Evolutionary conservation across 495 filamentous ascomycete genomes (phyloP), one percentile per base, ranked within the genome.

Genomic region (Tuber brumale): DNA sequence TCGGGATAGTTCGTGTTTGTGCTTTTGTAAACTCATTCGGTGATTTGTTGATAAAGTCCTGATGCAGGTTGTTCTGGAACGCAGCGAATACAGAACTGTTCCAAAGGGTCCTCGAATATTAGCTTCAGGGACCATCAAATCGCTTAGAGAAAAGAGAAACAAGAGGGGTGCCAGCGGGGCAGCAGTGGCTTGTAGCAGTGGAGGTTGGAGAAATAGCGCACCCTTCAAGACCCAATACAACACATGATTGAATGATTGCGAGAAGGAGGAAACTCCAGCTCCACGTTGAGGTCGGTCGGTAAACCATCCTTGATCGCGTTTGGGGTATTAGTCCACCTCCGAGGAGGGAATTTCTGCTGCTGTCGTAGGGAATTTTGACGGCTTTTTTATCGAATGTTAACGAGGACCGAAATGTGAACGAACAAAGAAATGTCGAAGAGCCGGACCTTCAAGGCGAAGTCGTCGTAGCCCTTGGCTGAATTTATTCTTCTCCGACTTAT

Each of bases 191-290:
- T 44, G 42, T 44, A 41, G 74, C 48, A 69, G 46, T 23, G n/a
- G 57, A 73, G 71, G 72, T 48, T 61, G 42, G 73, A 69, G 43
- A 69, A 57, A 27, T 44, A 71, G 87, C 94, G 83, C 89, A 97
- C 93, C 90, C 88, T 88, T 99, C 94, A 70, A 97, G 90, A 8
- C 88, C 91, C 75, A 98, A 87, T 44, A 91, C 91, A 70, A 95
- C 89, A 44, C 91, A 84, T 51, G 93, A 91, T 84, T 99, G 96
- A 69, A 93, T 57, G 51, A 90, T 84, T 44, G 94, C 90, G 57
- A 92, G 86, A 77, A 91, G 82, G 81, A 94, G 87, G 83, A 97
- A 97, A 74, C 89, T 85, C 90, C 94, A 95, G 4, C 94, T 93
- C 96, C 96, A 99, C 80, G 86, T 86, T 6, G 93, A 91, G 81